Conservation (phyloP, 148 eudicot genomes). For the Dysphania ambrosioides region DNA sequence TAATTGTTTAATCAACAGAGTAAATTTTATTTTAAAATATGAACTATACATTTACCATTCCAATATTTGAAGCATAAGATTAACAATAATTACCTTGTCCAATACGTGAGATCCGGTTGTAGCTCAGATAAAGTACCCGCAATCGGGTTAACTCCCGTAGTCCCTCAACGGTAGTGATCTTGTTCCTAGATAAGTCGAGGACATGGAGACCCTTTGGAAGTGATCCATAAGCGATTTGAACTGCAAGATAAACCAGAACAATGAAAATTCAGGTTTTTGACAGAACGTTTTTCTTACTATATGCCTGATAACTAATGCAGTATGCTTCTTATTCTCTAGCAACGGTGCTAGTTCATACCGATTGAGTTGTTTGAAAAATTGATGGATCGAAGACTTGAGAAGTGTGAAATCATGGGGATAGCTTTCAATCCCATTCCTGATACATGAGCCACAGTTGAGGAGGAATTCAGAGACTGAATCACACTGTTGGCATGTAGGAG, state of each 20-base stretch:
- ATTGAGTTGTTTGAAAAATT: conserved; percentile 82
- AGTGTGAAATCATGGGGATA: conserved; percentile 61
- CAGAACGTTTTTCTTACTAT: neutral
- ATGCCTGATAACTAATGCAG: too few relatives aligned
- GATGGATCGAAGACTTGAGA: conserved; percentile 74
- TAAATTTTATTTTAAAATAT: too few relatives aligned
- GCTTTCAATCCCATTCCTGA: conserved; percentile 76
- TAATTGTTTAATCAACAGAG: neutral
- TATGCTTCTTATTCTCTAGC: neutral
- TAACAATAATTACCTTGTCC: conserved; percentile 62
- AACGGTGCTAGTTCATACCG: conserved; percentile 35
- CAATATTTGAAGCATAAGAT: neutral
- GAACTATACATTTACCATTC: too few relatives aligned
- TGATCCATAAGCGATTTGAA: too few relatives aligned
- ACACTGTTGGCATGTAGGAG: conserved; percentile 66
- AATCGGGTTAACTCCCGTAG: conserved; percentile 72
- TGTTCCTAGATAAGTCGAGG: conserved; percentile 83
- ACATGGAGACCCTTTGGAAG: conserved; percentile 88
- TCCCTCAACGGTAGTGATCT: conserved; percentile 72
- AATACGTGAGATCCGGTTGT: conserved; percentile 73
- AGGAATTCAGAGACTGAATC: conserved; percentile 76
- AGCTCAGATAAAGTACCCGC: conserved; percentile 78
- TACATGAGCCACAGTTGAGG: conserved; percentile 68
- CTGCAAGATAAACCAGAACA: conserved; percentile 14
- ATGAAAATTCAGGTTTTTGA: too few relatives aligned